Conservation (phyloP, 179 eudicot genomes). For the Gypsophila paniculata region DNA sequence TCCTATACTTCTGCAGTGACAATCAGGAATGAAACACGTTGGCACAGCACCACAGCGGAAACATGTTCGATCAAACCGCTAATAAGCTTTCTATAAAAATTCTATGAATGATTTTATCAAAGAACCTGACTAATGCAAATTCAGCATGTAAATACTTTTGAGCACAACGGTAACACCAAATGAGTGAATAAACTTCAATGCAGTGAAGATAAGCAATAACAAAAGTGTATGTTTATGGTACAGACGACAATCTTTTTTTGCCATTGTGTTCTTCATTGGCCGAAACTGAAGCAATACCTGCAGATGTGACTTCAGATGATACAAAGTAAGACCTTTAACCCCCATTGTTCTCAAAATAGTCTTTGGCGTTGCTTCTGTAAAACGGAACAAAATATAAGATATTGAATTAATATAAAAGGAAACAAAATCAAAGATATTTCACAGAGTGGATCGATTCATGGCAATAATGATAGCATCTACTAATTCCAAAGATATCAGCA, state of each 20-base stretch:
- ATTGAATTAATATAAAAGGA: neutral
- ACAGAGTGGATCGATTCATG: neutral
- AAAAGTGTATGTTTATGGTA: neutral
- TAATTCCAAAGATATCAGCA: neutral
- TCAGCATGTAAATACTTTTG: neutral
- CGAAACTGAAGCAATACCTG: constrained; percentile 41
- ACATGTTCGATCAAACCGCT: neutral
- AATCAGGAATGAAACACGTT: constrained; percentile 15
- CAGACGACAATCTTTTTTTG: neutral
- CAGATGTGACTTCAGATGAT: constrained; percentile 79
- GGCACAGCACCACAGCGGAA: neutral
- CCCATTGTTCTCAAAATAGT: constrained; percentile 75
- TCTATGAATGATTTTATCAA: too few relatives aligned
- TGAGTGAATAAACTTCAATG: neutral
- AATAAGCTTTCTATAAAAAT: neutral
- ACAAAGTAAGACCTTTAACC: constrained; percentile 71
- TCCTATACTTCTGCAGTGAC: constrained; percentile 60
- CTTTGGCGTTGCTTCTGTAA: constrained; percentile 80
- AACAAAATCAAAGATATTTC: neutral
- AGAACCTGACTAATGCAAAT: neutral
- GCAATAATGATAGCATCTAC: neutral
- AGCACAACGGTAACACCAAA: neutral
- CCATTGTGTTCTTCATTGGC: neutral
- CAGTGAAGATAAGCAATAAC: constrained; percentile 4
- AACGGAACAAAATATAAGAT: neutral